Base-by-base conservation (phyloP, 106 monocot genomes). In the Alisma plantagoaquatica region DNA sequence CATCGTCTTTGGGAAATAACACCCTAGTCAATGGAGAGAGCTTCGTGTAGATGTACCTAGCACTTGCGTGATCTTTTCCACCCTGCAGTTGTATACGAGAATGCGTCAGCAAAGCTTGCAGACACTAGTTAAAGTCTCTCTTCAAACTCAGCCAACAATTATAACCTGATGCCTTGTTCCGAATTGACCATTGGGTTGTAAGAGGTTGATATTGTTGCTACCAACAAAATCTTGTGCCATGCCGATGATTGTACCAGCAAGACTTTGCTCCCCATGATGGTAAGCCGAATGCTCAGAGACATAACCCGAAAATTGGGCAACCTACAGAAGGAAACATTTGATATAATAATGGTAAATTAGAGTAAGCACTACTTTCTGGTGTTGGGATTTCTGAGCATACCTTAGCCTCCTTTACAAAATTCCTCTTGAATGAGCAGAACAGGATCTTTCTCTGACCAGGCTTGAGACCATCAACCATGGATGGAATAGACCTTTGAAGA, bases 201-300 rank as follows among this genome's bases (percentile, higher is more conserved):
- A 31, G 51, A 87, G 87, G 30, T 87, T 87, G 0, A 94, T 80
- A 55, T 94, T 87, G 64, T 94, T 94, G 66, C 87, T 87, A 20
- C 87, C 87, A 19, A 94, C 87, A 51, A 75, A 87, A 68, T 87
- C 80, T 52, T 87, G 87, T 7, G 93, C 93, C 93, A 94, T 84
- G 33, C 93, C 93, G 56, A 80, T 65, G 35, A 94, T 87, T 0
- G 87, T 83, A 33, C 80, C 63, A 2, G 80, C 80, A 25, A 94
- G 69, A 75, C 83, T 84, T 60, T 79, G 76, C 60, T 98, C 88
- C 33, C 88, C 96, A 65, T 98, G 96, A 63, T 98, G 96, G 44
- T 98, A 98, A 1, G 96, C 96, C 46, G 89, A 98, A 67, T 90
- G 84, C 61, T 98, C 96, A 10, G 85, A 89, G 25, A 98, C 96